Conservation (phyloP, 2,329 filamentous ascomycete genomes). For the Penicillium crustosum region DNA sequence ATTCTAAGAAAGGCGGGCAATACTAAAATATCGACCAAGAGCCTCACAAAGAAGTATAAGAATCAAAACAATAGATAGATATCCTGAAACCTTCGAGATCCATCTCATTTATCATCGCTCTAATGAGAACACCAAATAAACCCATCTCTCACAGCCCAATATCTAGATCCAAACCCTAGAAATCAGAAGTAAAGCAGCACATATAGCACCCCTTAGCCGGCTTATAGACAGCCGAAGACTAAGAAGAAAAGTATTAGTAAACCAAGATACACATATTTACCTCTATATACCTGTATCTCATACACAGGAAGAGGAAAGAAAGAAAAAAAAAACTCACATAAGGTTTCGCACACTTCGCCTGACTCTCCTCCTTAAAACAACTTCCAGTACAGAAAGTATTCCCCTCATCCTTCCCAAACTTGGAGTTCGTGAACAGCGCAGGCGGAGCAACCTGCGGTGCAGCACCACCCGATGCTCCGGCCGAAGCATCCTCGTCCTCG, state of each 20-base stretch:
- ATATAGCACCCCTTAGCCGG: conserved; percentile 16
- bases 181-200: conserved; percentile 17
- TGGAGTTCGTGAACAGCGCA: neutral
- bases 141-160: neutral
- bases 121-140: neutral
- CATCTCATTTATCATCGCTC: neutral
- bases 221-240: conserved; percentile 9
- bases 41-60: neutral
- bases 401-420: conserved; percentile 10
- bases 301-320: neutral
- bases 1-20: neutral
- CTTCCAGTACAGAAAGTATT: conserved; percentile 20
- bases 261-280: neutral
- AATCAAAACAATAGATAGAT: neutral
- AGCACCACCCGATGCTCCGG: neutral
- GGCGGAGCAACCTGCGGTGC: conserved; percentile 19
- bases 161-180: neutral
- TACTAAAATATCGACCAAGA: neutral
- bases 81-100: neutral
- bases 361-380: conserved; percentile 11
- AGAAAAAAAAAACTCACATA: conserved; percentile 14
- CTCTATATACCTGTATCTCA: neutral
- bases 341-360: conserved; percentile 14
- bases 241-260: neutral
- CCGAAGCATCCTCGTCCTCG: neutral